phyloP scores from a whole-genome alignment of 176 grass and related monocot species.

The Paspalum vaginatum region DNA sequence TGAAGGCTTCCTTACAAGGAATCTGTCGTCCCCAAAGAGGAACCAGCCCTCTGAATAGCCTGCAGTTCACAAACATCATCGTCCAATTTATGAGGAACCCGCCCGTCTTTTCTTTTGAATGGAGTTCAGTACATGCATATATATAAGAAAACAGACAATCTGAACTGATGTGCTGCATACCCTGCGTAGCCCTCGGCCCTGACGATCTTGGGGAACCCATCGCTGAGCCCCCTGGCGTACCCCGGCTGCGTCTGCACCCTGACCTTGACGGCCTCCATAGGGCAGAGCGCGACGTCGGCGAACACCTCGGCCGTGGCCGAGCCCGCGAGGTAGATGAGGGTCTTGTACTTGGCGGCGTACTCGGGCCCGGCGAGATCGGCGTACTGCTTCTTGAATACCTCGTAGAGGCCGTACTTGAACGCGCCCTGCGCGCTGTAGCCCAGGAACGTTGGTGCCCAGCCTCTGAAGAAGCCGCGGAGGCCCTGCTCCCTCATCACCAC shows the following conservation, averaged over 20 bases:
- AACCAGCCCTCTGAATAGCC: conserved; percentile 79
- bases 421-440: conserved; percentile 88
- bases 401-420: conserved; percentile 89
- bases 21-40: conserved; percentile 90
- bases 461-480: conserved; percentile 65
- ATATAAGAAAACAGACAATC: conserved; percentile 1
- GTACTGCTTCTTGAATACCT: conserved; percentile 89
- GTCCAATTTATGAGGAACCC: conserved; percentile 1
- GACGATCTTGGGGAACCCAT: conserved; percentile 78
- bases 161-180: background rate
- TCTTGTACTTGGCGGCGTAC: conserved; percentile 82
- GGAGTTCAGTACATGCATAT: background rate
- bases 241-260: conserved; percentile 81
- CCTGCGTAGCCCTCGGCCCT: conserved; percentile 65
- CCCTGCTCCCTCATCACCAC: conserved; percentile 77
- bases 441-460: conserved; percentile 82
- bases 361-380: conserved; percentile 66
- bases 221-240: conserved; percentile 64
- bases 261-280: conserved; percentile 91
- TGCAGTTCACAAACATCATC: conserved; percentile 40
- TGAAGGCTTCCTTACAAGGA: conserved; percentile 56
- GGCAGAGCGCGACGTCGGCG: conserved; percentile 82
- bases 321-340: conserved; percentile 80
- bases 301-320: conserved; percentile 78
- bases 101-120: background rate